These are phyloP conservation scores for Arabidopsis lyrata DNA, from an alignment of 441 rosid species.

Conservation along the genomic window DNA sequence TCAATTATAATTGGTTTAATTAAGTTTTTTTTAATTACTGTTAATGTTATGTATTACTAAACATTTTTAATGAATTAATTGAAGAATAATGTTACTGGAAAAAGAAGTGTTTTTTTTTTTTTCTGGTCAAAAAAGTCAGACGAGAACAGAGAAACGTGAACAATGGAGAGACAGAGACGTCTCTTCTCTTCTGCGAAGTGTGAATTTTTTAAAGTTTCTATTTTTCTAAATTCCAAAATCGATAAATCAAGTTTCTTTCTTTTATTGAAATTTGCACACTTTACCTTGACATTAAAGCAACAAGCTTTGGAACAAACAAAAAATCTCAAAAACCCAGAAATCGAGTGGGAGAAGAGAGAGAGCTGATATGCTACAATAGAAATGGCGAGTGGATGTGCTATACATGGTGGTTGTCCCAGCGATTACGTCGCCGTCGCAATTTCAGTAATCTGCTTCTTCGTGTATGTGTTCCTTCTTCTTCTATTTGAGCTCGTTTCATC, in stretches of 20 bases:
- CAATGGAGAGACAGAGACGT: conserved; percentile 35
- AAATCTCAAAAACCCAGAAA: conserved; percentile 26
- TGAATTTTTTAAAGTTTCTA: conserved; percentile 3
- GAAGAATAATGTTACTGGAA: conserved; percentile 6
- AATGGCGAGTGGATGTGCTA: conserved; percentile 63
- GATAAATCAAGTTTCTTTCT: conserved; percentile 25
- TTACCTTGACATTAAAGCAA: conserved; percentile 51
- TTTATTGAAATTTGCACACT: conserved; percentile 30
- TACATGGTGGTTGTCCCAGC: conserved; percentile 77
- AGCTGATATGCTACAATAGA: conserved; percentile 42
- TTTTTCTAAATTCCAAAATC: conserved; percentile 12
- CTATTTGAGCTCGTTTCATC: neutral
- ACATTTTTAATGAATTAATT: too few species aligned
- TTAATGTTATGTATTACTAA: too few species aligned
- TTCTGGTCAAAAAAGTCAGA: conserved; percentile 35
- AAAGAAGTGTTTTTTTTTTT: conserved; percentile 7
- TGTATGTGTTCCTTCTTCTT: conserved; percentile 44
- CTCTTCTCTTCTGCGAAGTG: conserved; percentile 2
- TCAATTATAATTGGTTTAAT: too few species aligned
- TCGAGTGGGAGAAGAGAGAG: conserved; percentile 12
- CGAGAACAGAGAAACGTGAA: conserved; percentile 32
- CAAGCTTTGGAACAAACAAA: conserved; percentile 23
- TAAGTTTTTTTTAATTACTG: too few species aligned
- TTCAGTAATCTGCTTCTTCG: conserved; percentile 60
- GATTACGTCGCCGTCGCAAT: conserved; percentile 76